Evolutionary conservation across 495 filamentous ascomycete genomes (phyloP), one percentile per base, ranked within the genome.

Genomic region (Thozetella sp.): DNA sequence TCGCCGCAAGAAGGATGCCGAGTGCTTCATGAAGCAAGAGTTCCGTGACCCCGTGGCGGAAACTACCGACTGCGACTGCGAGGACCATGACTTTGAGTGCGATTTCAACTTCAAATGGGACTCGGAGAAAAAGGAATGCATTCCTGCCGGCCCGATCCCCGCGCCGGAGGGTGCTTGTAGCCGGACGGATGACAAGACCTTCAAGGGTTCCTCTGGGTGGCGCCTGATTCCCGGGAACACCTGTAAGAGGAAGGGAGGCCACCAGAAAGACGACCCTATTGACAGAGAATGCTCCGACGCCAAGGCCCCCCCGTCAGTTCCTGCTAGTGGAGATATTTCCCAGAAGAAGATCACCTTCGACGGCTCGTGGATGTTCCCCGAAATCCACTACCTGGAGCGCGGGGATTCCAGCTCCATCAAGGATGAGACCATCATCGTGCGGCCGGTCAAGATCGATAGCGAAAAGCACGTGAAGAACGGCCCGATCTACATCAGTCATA

Each of bases 221-320:
- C 86, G 93, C 55, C 83, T 92, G 67, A 97, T 99, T 54, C 93
- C 94, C 11, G 96, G 95, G 2, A 93, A 99, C 71, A 82, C 81
- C 20, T 99, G 95, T 74, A 83, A 89, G 61, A 83, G 80, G 22
- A 78, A 68, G 43, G 76, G 79, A 34, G 78, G 80, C 25, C 72
- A 77, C 10, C 75, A 82, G 19, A 87, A 86, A 65, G 89, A 90
- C 66, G 78, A 86, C 24, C 78, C 78, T 9, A 77, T 86, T 13
- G 82, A 90, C 63, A 78, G 76, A 54, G 77, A 79, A 63, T 88
- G 85, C 62, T 71, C 71, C 17, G 80, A 85, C 20, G 69, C 69
- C 51, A 69, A 64, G 25, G 61, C 63, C 50, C 57, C 77, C 24
- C 83, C 82, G n/a, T 62, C 67, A 11, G 46, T 57, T 20, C 75